phyloP scores from a whole-genome alignment of 371 early-diverging fungal species.

The Apophysomyces ossiformis region DNA sequence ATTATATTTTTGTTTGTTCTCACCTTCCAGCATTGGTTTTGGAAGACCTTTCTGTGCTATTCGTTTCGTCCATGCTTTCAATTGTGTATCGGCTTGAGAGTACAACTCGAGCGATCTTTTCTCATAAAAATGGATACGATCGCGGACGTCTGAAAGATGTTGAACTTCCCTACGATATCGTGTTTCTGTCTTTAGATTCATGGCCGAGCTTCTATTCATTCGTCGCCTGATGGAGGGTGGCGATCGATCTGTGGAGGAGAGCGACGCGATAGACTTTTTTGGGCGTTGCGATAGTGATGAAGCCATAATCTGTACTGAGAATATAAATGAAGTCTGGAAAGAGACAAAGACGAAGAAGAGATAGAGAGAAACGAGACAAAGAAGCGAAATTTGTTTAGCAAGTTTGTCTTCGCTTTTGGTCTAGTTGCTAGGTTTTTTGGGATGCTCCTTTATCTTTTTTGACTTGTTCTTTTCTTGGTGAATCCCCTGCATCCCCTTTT shows the following conservation, averaged over 20 bases:
- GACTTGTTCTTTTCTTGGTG: background rate
- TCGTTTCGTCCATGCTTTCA: conserved; percentile 18
- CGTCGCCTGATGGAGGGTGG: conserved; percentile 13
- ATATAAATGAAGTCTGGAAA: background rate
- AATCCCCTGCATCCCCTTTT: background rate
- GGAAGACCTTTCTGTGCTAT: conserved; percentile 20
- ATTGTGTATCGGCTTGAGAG: conserved; percentile 14
- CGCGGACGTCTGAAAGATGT: background rate
- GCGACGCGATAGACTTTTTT: conserved; percentile 3
- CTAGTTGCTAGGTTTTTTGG: background rate
- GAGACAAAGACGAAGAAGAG: background rate
- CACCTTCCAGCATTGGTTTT: conserved; percentile 23
- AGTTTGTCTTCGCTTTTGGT: background rate
- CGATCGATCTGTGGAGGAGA: conserved; percentile 9
- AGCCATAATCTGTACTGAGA: background rate
- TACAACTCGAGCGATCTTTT: conserved; percentile 15
- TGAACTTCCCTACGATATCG: background rate
- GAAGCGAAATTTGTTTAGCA: background rate
- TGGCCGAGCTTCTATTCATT: background rate
- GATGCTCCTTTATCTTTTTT: conserved; percentile 8
- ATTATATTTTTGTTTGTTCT: background rate
- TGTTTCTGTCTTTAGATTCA: conserved; percentile 11
- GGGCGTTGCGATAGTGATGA: background rate
- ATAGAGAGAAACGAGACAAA: background rate
- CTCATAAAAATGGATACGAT: conserved; percentile 17